Evolutionary conservation across 495 filamentous ascomycete genomes (phyloP).

Genomic region (Astrothelium macrocarpum): DNA sequence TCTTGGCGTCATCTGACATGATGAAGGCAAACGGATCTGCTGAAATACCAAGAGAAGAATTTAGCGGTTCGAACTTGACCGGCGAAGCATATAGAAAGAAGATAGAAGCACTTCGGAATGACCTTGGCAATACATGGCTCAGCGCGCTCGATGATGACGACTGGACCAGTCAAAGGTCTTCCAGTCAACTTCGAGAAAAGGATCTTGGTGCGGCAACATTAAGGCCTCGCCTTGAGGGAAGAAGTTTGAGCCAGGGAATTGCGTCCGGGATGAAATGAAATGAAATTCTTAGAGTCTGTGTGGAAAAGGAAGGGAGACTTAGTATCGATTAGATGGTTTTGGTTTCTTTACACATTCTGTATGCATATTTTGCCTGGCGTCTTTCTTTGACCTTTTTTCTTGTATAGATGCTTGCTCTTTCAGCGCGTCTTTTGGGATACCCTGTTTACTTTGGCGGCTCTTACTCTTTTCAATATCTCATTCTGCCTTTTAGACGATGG

Average conservation of each 20-base stretch:
- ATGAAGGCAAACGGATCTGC: neutral
- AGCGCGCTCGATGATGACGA: slow-evolving; percentile 72
- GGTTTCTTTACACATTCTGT: neutral
- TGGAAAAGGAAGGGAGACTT: too few species aligned
- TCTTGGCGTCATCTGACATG: neutral
- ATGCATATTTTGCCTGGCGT: neutral
- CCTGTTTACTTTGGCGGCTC: neutral
- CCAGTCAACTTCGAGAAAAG: neutral
- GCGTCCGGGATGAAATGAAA: slow-evolving; percentile 34
- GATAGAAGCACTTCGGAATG: slow-evolving; percentile 71
- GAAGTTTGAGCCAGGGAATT: slow-evolving; percentile 41
- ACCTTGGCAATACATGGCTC: slow-evolving; percentile 77
- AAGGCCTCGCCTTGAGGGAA: slow-evolving; percentile 17
- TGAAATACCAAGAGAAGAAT: neutral
- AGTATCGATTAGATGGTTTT: too few species aligned
- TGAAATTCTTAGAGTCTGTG: neutral
- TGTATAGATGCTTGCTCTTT: neutral
- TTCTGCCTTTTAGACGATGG: neutral
- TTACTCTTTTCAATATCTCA: neutral
- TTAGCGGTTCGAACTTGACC: neutral
- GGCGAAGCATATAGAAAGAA: slow-evolving; percentile 55
- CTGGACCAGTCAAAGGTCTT: slow-evolving; percentile 38
- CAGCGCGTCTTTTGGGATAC: neutral
- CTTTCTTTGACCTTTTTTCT: neutral
- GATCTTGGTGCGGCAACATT: neutral